These are phyloP conservation scores for Cyclotella cryptica DNA, from an alignment of 108 stramenopile species.

Conservation along the genomic window DNA sequence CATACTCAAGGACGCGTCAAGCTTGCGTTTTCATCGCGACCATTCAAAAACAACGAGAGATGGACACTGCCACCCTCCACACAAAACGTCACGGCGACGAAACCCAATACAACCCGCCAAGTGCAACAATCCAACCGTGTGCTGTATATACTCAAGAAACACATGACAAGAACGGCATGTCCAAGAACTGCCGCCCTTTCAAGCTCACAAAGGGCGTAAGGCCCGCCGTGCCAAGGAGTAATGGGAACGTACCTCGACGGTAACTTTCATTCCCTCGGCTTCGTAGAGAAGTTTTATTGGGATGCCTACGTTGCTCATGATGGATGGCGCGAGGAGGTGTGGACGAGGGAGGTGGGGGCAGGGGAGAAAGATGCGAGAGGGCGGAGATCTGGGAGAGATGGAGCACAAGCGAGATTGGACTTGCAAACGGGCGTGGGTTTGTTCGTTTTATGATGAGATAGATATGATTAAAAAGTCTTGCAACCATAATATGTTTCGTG, in stretches of 20 bases:
- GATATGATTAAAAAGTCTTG: not conserved
- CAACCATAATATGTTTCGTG: no score
- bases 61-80: no score
- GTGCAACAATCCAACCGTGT: no score
- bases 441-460: not conserved
- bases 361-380: not conserved
- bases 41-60: no score
- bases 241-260: slow-evolving; percentile 85
- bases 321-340: not conserved
- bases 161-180: no score
- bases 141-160: no score
- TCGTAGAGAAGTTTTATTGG: slow-evolving; percentile 95
- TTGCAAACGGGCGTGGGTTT: not conserved
- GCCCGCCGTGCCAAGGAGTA: not conserved
- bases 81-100: no score
- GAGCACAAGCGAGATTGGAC: not conserved
- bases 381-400: not conserved
- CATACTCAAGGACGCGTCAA: no score
- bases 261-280: slow-evolving; percentile 97
- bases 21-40: no score
- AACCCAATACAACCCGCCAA: no score
- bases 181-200: not conserved
- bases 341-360: not conserved
- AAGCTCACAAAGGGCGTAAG: no score
- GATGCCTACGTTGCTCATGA: slow-evolving; percentile 80